Evolutionary conservation across 345 rosid species (phyloP).

Genomic region (Moricandia arvensis): DNA sequence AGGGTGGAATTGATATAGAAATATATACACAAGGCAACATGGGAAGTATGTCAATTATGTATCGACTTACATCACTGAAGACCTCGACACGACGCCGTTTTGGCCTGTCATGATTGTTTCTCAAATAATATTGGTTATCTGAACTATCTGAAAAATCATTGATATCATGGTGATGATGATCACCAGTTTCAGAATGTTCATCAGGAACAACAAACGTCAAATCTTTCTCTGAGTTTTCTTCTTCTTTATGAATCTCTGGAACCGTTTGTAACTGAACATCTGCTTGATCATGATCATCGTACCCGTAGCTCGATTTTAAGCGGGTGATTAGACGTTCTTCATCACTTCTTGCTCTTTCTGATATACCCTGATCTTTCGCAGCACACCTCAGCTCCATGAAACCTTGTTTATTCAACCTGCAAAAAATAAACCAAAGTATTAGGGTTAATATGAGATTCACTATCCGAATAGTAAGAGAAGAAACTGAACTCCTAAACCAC

Average conservation of each 20-base stretch:
- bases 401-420: constrained; percentile 29
- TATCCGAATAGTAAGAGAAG: not conserved
- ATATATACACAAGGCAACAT: not conserved
- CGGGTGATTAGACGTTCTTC: constrained; percentile 7
- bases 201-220: constrained; percentile 43
- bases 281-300: constrained; percentile 24
- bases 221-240: not conserved
- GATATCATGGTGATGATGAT: not conserved
- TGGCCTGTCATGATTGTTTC: constrained; percentile 19
- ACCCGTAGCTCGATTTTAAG: constrained; percentile 16
- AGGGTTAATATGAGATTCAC: constrained; percentile 16
- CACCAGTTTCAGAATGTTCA: constrained; percentile 59
- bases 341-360: constrained; percentile 1
- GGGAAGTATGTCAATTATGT: not conserved
- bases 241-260: constrained; percentile 29
- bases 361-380: not conserved
- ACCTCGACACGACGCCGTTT: constrained; percentile 1
- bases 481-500: not conserved
- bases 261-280: constrained; percentile 33
- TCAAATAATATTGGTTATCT: constrained; percentile 6
- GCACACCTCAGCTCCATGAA: constrained; percentile 33
- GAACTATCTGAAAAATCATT: constrained; percentile 14
- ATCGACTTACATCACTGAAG: constrained; percentile 30
- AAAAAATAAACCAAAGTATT: not conserved
- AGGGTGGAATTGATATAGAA: not conserved